Evolutionary conservation across 1,139 yeast genomes (phyloP), one percentile per base, ranked within the genome.

Genomic region (Hemisphaericaspora xylofermentans): DNA sequence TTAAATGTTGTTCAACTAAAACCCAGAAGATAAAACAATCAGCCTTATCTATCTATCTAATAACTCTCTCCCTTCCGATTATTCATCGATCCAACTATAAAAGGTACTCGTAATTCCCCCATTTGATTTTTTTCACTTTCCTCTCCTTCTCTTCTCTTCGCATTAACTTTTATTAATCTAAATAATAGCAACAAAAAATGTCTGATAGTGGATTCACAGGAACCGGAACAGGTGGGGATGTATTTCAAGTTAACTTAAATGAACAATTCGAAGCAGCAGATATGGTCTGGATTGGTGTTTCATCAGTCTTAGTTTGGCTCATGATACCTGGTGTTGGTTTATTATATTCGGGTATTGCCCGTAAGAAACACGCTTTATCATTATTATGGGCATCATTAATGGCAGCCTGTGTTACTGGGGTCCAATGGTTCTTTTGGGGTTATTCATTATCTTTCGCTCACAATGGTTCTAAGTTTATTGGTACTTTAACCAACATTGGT

Each of bases 371-470:
- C 57, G 96, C 97, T 13, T 70, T 89, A 45, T 85, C 96, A 9
- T 72, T 91, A 43, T 68, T 91, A 46, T 91, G 96, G 96, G 94
- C 96, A n/a, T 83, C 95, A 3, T 70, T 91, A 60, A 88, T 88
- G 87, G 89, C 95, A 13, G 80, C 81, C 17, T 82, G 93, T 53
- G 68, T 91, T 29, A 80, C 89, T 6, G 69, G 84, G 1, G 88
- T 91, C 76, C 96, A 91, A 59, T 91, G 98, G 98, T 91, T 88
- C 65, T 88, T 88, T 70, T 88, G 97, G 96, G 98, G 98, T 45
- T 91, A 86, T 64, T 85, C 97, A 7, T 74, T 93, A 46, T 82
- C 88, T 18, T 91, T 89, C 61, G 80, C 95, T 36, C 87, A 83
- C 57, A 82, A 85, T 14, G 69, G 71, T 33, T 82, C 89, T 15